These are phyloP conservation scores for Chytriomyces sp. DNA, from an alignment of 192 early-diverging fungal genomes.

Conservation along the genomic window DNA sequence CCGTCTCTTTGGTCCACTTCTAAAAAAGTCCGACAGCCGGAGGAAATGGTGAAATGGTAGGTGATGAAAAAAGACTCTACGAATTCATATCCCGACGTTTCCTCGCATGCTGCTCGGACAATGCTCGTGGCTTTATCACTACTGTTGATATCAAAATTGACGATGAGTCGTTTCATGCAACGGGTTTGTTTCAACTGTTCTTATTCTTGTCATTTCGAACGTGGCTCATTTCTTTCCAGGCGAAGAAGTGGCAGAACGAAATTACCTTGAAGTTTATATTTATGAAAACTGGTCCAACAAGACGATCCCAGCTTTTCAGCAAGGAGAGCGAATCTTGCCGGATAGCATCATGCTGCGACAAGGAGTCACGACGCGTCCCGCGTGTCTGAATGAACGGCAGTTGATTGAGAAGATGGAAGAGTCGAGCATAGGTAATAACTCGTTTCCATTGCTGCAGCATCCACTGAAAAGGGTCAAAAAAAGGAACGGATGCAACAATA, in stretches of 20 bases:
- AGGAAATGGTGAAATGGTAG: slow-evolving; percentile 57
- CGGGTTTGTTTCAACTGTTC: slow-evolving; percentile 43
- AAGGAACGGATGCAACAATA: slow-evolving; percentile 96
- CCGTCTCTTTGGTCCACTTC: not conserved
- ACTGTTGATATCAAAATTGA: slow-evolving; percentile 71
- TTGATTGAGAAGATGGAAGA: slow-evolving; percentile 91
- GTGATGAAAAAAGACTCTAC: slow-evolving; percentile 76
- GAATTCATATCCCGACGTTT: slow-evolving; percentile 89
- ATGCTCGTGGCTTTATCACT: slow-evolving; percentile 88
- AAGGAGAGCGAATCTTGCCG: slow-evolving; percentile 74
- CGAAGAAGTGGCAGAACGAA: slow-evolving; percentile 67
- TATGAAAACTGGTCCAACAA: slow-evolving; percentile 87
- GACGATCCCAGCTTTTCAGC: slow-evolving; percentile 71
- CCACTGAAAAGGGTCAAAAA: too few relatives aligned
- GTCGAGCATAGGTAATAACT: slow-evolving; percentile 93
- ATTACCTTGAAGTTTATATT: slow-evolving; percentile 92
- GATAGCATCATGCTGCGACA: slow-evolving; percentile 66
- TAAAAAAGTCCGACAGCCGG: slow-evolving; percentile 9
- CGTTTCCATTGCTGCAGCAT: too few relatives aligned
- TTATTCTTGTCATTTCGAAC: not conserved
- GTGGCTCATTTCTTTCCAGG: too few relatives aligned
- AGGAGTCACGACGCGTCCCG: slow-evolving; percentile 73
- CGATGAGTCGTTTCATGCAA: slow-evolving; percentile 76
- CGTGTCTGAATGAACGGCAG: slow-evolving; percentile 81
- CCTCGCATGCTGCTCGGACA: slow-evolving; percentile 88